A percentile compares a stretch with the other conserved stretches of the same genome.
phyloP scores from a whole-genome alignment of 2,329 filamentous ascomycete species.

The Arachnopeziza araneosa region DNA sequence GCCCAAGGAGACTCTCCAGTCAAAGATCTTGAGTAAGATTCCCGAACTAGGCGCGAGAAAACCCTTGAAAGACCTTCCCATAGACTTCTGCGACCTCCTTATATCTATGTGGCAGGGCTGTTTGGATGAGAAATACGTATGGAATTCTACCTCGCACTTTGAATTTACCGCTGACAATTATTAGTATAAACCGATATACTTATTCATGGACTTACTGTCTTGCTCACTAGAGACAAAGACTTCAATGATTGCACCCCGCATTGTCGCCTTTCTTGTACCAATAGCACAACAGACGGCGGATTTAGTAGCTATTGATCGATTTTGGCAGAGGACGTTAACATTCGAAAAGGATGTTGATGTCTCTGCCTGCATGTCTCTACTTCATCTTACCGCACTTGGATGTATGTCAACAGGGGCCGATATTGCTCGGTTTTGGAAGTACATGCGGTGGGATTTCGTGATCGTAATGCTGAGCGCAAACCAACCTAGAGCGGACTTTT shows the following conservation, averaged over 20 bases:
- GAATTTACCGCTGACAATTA: slow-evolving; percentile 9
- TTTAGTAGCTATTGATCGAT: slow-evolving; percentile 42
- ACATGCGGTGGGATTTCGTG: slow-evolving; percentile 60
- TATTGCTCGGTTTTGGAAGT: slow-evolving; percentile 55
- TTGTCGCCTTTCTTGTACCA: slow-evolving; percentile 52
- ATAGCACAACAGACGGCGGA: slow-evolving; percentile 53
- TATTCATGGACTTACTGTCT: slow-evolving; percentile 58
- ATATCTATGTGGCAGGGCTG: slow-evolving; percentile 65
- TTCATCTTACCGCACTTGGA: slow-evolving; percentile 58
- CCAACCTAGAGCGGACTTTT: slow-evolving; percentile 58
- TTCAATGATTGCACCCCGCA: slow-evolving; percentile 49
- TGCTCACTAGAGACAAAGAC: slow-evolving; percentile 60
- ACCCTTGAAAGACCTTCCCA: slow-evolving; percentile 46
- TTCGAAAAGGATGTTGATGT: slow-evolving; percentile 55
- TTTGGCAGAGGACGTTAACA: slow-evolving; percentile 40
- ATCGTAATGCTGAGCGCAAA: slow-evolving; percentile 62
- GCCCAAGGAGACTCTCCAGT: slow-evolving; percentile 55
- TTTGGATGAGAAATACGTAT: slow-evolving; percentile 49
- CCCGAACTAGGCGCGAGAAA: slow-evolving; percentile 47
- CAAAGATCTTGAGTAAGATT: slow-evolving; percentile 63
- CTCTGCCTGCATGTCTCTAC: slow-evolving; percentile 55
- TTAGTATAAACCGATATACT: slow-evolving; percentile 56
- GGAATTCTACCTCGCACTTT: not conserved
- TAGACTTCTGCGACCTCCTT: slow-evolving; percentile 59
- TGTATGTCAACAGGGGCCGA: slow-evolving; percentile 40